Evolutionary conservation across 106 monocot species (phyloP).

Genomic region (Chionographis japonica): DNA sequence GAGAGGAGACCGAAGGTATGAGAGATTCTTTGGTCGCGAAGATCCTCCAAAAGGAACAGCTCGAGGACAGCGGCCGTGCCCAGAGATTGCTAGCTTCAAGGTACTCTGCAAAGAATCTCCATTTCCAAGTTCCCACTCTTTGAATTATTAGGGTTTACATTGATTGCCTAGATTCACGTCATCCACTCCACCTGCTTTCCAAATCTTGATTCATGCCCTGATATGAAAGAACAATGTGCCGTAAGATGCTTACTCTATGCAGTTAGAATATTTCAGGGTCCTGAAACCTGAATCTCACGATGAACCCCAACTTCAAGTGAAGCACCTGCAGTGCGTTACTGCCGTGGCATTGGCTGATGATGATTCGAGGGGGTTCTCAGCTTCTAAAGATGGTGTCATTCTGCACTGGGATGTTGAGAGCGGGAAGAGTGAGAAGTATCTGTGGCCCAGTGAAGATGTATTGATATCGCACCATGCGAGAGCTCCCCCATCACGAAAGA

Average conservation of each 20-base stretch:
- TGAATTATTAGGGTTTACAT: background rate
- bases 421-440: conserved; percentile 76
- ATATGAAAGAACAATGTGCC: background rate
- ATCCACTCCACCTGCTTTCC: background rate
- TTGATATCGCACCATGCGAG: conserved; percentile 66
- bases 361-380: conserved; percentile 79
- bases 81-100: conserved; percentile 53
- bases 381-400: conserved; percentile 87
- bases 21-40: conserved; percentile 68
- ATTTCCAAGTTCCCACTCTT: background rate
- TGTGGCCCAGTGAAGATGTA: conserved; percentile 73
- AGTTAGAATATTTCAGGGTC: conserved; percentile 30
- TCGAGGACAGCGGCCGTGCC: conserved; percentile 67
- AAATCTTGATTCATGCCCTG: background rate
- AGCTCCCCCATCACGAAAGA: conserved; percentile 31
- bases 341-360: conserved; percentile 64
- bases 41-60: conserved; percentile 73
- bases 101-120: conserved; percentile 14
- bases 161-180: background rate
- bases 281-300: conserved; percentile 41
- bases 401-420: conserved; percentile 93
- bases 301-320: conserved; percentile 47
- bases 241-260: background rate
- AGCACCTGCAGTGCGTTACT: conserved; percentile 80
- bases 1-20: conserved; percentile 41